Conservation (phyloP, 2,329 filamentous ascomycete species). For the Nemania abortiva region DNA sequence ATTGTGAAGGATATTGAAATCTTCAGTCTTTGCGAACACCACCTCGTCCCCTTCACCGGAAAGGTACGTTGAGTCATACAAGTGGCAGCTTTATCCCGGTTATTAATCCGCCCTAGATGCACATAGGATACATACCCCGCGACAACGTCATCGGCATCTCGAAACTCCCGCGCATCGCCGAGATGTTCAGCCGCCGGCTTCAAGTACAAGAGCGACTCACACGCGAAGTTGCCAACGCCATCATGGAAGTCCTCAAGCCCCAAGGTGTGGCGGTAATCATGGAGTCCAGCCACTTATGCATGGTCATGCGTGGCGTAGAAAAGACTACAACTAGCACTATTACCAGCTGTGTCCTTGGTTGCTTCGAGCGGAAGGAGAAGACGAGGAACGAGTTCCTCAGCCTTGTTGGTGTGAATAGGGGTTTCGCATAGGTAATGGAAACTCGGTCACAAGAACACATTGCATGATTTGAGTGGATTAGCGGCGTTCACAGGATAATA, state of each 20-base stretch:
- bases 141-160: constrained; percentile 92
- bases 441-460: not conserved
- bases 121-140: constrained; percentile 96
- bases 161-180: constrained; percentile 93
- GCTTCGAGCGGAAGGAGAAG: constrained; percentile 92
- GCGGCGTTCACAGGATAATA: constrained; percentile 40
- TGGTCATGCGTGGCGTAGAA: constrained; percentile 98
- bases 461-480: constrained; percentile 28
- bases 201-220: constrained; percentile 98
- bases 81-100: not conserved
- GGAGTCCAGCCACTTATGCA: constrained; percentile 96
- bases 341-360: constrained; percentile 97
- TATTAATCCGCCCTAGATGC: constrained; percentile 74
- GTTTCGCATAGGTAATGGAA: constrained; percentile 37
- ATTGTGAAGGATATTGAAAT: constrained; percentile 98
- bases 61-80: constrained; percentile 71
- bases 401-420: constrained; percentile 72
- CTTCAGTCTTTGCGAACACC: constrained; percentile 95
- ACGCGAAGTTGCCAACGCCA: constrained; percentile 93
- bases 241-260: constrained; percentile 92
- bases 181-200: constrained; percentile 93
- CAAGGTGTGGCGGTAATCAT: constrained; percentile 97
- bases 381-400: constrained; percentile 96
- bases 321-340: constrained; percentile 90
- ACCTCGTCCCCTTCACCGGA: constrained; percentile 94